Conservation (phyloP, 1,139 yeast species). For the Blastobotrys persicus region DNA sequence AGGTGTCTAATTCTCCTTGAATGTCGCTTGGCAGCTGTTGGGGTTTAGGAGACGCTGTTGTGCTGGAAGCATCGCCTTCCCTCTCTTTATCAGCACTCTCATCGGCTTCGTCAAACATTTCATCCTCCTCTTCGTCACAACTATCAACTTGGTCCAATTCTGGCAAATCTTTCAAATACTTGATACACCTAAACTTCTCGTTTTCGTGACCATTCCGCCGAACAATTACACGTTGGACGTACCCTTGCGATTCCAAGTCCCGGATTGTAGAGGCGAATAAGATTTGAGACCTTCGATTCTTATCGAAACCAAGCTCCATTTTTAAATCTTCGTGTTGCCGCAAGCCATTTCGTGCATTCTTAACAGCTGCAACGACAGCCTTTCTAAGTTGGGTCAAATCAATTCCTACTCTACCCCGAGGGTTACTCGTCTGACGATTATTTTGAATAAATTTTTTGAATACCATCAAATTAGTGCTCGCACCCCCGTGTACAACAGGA, state of each 20-base stretch:
- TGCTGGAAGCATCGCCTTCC: constrained; percentile 29
- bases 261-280: constrained; percentile 53
- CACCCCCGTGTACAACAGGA: constrained; percentile 35
- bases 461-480: constrained; percentile 36
- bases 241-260: constrained; percentile 51
- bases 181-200: constrained; percentile 55
- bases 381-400: constrained; percentile 41
- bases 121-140: constrained; percentile 35
- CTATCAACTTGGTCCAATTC: constrained; percentile 29
- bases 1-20: constrained; percentile 27
- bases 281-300: constrained; percentile 45
- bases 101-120: constrained; percentile 35
- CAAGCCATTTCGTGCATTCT: constrained; percentile 64
- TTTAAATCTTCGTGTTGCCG: constrained; percentile 66
- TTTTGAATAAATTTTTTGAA: constrained; percentile 30
- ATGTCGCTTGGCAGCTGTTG: too few species aligned
- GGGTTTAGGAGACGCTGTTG: constrained; percentile 13
- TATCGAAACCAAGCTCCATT: constrained; percentile 56
- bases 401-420: constrained; percentile 33
- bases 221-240: constrained; percentile 57
- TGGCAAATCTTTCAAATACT: constrained; percentile 51
- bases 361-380: constrained; percentile 53
- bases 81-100: constrained; percentile 31
- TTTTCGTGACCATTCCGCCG: constrained; percentile 49
- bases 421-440: constrained; percentile 19